Base-by-base conservation (phyloP, 768 basidiomycete species). In the Exidia glandulosa region DNA sequence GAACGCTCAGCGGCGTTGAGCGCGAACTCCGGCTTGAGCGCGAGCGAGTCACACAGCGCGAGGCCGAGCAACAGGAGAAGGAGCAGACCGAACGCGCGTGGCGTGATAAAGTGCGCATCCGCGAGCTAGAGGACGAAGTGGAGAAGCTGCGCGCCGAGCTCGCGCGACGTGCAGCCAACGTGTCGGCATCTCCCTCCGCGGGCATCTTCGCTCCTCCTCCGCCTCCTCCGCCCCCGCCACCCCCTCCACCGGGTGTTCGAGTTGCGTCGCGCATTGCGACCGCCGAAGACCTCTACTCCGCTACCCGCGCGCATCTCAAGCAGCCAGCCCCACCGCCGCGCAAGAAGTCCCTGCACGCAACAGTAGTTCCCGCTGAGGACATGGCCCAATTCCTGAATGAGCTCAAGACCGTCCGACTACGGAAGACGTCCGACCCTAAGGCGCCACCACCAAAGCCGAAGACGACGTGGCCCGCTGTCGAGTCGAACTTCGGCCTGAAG, bases 351-450 rank as follows among this genome's bases (percentile, higher is more conserved):
- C 85, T 85, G 6, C 79, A 81, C 60, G 84, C 88, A 0, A 82
- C 86, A 0, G 75, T 90, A 12, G 76, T 91, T 10, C 79, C 87
- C 0, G 78, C 85, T 2, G 89, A 90, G 62, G 87, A 90, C 69
- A 89, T 91, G 86, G 86, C 85, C 0, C 87, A 85, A 1, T 91
- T 91, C 66, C 70, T 91, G 63, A 83, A 73, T 5, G 89, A 91
- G 69, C 83, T 91, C 78, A 90, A 89, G 75, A 85, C 80, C 1
- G 86, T 83, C 29, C 76, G 84, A 55, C 66, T 91, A 57, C 79
- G 80, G 62, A 88, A 81, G 69, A 29, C 50, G 27, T 14, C 31
- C 48, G 30, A 31, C 23, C 16, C 48, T 19, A 7, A 59, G 30
- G 54, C 52, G 9, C 27, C 27, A 10, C 50, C 14, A 14, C 25